phyloP scores from a whole-genome alignment of 371 early-diverging fungal species.

The Mucor lusitanicus region DNA sequence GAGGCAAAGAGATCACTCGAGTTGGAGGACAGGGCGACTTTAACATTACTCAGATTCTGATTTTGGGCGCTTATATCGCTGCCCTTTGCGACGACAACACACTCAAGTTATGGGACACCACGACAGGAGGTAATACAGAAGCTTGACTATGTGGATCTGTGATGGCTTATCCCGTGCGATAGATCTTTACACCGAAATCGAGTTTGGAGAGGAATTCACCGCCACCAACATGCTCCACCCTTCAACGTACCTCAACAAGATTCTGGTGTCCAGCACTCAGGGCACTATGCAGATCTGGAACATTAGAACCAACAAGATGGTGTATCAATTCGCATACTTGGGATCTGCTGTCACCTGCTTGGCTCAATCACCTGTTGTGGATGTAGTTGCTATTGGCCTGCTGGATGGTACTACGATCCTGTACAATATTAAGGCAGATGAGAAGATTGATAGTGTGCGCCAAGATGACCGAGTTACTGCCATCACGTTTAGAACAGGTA shows the following conservation, averaged over 20 bases:
- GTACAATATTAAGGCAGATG: conserved; percentile 80
- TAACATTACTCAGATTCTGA: conserved; percentile 50
- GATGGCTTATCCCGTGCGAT: not conserved
- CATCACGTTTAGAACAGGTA: conserved; percentile 86
- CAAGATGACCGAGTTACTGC: conserved; percentile 90
- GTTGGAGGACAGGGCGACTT: conserved; percentile 37
- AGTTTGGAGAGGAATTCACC: conserved; percentile 77
- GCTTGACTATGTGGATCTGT: not conserved
- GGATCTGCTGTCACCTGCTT: conserved; percentile 78
- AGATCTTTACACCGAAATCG: conserved; percentile 77
- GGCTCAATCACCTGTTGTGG: conserved; percentile 88
- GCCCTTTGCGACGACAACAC: conserved; percentile 80
- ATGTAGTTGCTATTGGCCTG: conserved; percentile 90
- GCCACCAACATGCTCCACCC: conserved; percentile 86
- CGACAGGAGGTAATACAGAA: conserved; percentile 57
- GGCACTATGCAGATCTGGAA: conserved; percentile 95
- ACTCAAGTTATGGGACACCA: conserved; percentile 76
- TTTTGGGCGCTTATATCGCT: conserved; percentile 80
- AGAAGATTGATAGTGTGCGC: conserved; percentile 69
- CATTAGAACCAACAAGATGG: conserved; percentile 74
- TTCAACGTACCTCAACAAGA: conserved; percentile 94
- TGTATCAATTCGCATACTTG: conserved; percentile 80
- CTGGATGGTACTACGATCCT: conserved; percentile 85
- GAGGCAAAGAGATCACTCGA: conserved; percentile 72
- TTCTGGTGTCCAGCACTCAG: conserved; percentile 83